Evolutionary conservation across 257 asterid species (phyloP), one percentile per base, ranked within the genome.

Genomic region (Fraxinus excelsior): DNA sequence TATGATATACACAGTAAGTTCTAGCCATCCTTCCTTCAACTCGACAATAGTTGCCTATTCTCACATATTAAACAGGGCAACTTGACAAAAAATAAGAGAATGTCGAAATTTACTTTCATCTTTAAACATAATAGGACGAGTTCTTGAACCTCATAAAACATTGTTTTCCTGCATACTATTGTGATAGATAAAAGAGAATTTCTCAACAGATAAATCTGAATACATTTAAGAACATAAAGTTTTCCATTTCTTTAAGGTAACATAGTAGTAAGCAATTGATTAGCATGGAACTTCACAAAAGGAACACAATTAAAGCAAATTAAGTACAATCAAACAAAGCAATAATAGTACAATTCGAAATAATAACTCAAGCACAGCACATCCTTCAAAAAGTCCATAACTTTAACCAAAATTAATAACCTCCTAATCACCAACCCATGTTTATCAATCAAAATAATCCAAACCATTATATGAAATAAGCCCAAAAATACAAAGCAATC

Each of bases 401-500:
- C 34, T 53, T 38, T 70, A 49, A 70, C 70, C 44, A 10, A 76
- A 18, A 49, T 38, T 68, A 37, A 19, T 8, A 40, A 34, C 71
- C 78, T 7, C 23, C 16, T 42, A 21, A 26, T 25, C n/a, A 32
- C 72, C 7, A 65, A 44, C 66, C 23, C 44, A 26, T 34, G 16
- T 1, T 18, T 12, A 76, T 18, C 34, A 26, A 28, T 6, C 37
- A 58, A 34, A 53, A 56, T 32, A 76, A 74, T 62, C 51, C 70
- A 49, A 62, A 14, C 0, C 42, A 73, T 25, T 12, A 4, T 14
- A 29, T 11, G 31, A 34, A 44, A 67, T 72, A 78, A 78, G 73
- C 66, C 77, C 70, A 56, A 31, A 42, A 37, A 28, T 71, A 73
- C 77, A 37, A 32, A 34, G 26, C 26, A 65, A 31, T 19, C 53